Base-by-base conservation (phyloP, 805 yeast species). In the Wickerhamomyces chambardii region DNA sequence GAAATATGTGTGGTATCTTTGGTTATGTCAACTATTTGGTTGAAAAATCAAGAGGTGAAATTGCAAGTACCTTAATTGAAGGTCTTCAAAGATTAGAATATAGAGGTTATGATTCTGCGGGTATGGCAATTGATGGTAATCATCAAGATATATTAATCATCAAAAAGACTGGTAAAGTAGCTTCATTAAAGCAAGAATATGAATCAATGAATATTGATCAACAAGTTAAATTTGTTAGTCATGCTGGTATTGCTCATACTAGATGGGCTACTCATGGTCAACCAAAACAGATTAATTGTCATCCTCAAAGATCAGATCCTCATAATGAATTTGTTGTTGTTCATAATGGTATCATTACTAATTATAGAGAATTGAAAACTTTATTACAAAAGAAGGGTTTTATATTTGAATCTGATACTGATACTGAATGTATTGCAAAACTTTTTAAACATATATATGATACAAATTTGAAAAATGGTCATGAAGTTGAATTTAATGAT, bases 191-290 rank as follows among this genome's bases (percentile, higher is more conserved):
- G 56, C 69, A 75, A 42, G 78, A 79, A 61, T 76, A 84, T 46
- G 66, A 62, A 24, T 45, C 57, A 17, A 53, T 58, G 17, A 58
- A 73, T 31, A 70, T 78, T 38, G 74, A 82, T 50, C 69, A 80
- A 48, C 60, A 69, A 21, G 77, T 73, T 41, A 68, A 75, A 16
- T 87, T 85, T 55, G 79, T 75, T 48, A 76, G 81, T 58, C 98
- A 92, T 56, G 87, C 79, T 41, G 98, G 95, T 56, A 92, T 92
- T 58, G 97, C 98, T 17, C 99, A 92, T 64, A 92, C 99, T 12
- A 84, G 99, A 69, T 92, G 99, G 99, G 99, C 99, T 34, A 92
- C 99, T 28, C 99, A 92, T 61, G 99, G 99, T 61, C 84, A 79
- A 51, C 97, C 97, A 38, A 77, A 75, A 46, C 75, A 71, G 42